A percentile compares a stretch with the other conserved stretches of the same genome.
Evolutionary conservation across 345 rosid genomes (phyloP).

Genomic region (Aquilaria malaccensis): DNA sequence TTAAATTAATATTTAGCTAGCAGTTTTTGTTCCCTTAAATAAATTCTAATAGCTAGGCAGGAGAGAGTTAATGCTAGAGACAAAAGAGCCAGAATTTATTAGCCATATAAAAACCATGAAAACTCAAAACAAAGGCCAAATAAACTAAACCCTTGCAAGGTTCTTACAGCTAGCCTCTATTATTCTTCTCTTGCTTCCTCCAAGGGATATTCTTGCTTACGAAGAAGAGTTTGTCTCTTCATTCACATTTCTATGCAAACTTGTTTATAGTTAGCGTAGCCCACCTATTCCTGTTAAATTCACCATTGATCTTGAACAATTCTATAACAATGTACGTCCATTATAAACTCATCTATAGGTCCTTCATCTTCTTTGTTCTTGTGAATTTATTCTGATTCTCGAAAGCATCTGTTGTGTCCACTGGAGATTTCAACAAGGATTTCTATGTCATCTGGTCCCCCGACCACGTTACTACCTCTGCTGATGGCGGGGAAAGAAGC

Average conservation of each 20-base stretch:
- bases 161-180: conserved; percentile 6
- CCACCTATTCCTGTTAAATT: not conserved
- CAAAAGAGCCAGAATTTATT: too few species aligned
- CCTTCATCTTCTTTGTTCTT: conserved; percentile 14
- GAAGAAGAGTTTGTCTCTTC: conserved; percentile 13
- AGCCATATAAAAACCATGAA: not conserved
- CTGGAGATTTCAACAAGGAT: conserved; percentile 56
- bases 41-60: too few species aligned
- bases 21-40: too few species aligned
- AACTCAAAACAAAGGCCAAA: not conserved
- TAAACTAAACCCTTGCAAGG: not conserved
- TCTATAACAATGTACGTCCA: not conserved
- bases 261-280: not conserved
- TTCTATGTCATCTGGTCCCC: conserved; percentile 80
- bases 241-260: not conserved
- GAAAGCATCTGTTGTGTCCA: conserved; percentile 46
- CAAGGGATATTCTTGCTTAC: conserved; percentile 31
- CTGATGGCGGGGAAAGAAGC: conserved; percentile 56
- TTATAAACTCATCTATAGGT: not conserved
- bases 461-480: conserved; percentile 54
- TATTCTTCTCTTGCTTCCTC: conserved; percentile 32
- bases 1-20: too few species aligned
- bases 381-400: conserved; percentile 27
- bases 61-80: too few species aligned
- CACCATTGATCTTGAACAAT: conserved; percentile 17